Evolutionary conservation across 208 protist species (phyloP).

Genomic region (Trypanosoma cruzi): DNA sequence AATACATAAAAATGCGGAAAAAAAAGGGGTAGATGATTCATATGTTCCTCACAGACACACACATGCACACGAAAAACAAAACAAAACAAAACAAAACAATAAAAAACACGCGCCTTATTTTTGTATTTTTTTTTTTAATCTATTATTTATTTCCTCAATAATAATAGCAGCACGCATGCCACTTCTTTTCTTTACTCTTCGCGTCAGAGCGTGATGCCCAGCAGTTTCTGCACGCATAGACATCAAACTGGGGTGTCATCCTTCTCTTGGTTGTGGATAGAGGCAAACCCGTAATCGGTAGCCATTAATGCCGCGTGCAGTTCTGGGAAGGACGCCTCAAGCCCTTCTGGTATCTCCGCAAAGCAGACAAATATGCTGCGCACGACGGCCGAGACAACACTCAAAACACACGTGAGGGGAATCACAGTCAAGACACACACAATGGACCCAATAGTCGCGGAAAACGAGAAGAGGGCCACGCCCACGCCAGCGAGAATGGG

Average conservation of each 20-base stretch:
- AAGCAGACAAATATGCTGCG: constrained; percentile 88
- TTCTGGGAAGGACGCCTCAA: constrained; percentile 61
- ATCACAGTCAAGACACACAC: constrained; percentile 52
- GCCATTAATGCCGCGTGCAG: constrained; percentile 50
- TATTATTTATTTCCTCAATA: too few relatives aligned
- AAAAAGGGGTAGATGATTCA: too few relatives aligned
- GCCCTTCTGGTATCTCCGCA: constrained; percentile 69
- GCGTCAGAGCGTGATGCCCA: too few relatives aligned
- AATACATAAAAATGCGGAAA: too few relatives aligned
- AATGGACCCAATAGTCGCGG: constrained; percentile 16
- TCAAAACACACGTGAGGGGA: constrained; percentile 52
- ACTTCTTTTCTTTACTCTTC: not conserved
- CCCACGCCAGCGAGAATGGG: not conserved
- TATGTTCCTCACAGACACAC: too few relatives aligned
- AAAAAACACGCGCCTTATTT: too few relatives aligned
- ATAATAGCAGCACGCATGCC: too few relatives aligned
- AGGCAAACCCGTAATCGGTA: not conserved
- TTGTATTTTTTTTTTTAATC: too few relatives aligned
- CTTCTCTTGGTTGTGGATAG: not conserved
- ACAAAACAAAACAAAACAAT: too few relatives aligned
- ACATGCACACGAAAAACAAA: too few relatives aligned
- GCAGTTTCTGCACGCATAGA: not conserved
- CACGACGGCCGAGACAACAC: constrained; percentile 57
- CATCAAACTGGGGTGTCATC: not conserved
- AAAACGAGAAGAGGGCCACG: constrained; percentile 32